Evolutionary conservation across 192 early-diverging fungal genomes (phyloP).

Genomic region (Thamnidium elegans): DNA sequence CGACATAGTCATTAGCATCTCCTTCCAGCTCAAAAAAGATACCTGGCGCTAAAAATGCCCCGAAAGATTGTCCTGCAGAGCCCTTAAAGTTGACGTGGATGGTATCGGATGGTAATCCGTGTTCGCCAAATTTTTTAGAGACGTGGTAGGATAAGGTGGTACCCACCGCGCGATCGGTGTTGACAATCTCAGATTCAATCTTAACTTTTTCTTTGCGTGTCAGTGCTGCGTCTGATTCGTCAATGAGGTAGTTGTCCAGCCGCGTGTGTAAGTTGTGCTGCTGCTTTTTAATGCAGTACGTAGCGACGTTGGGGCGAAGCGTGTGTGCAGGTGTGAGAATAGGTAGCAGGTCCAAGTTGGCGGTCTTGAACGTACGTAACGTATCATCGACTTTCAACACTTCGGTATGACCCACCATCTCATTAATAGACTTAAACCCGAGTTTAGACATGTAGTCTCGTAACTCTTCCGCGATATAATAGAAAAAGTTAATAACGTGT

Average conservation of each 20-base stretch:
- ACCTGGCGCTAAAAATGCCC: conserved; percentile 90
- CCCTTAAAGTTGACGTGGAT: conserved; percentile 85
- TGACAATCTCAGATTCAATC: conserved; percentile 69
- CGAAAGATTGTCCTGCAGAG: conserved; percentile 95
- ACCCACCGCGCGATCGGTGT: conserved; percentile 95
- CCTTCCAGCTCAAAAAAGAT: conserved; percentile 91
- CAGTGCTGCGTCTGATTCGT: conserved; percentile 74
- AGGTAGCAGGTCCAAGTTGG: conserved; percentile 78
- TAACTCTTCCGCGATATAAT: conserved; percentile 93
- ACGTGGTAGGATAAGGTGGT: conserved; percentile 90
- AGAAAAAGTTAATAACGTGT: conserved; percentile 98
- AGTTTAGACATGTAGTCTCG: conserved; percentile 92
- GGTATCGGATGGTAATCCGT: conserved; percentile 82
- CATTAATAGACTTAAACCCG: conserved; percentile 88
- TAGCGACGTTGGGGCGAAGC: conserved; percentile 86
- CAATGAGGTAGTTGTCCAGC: conserved; percentile 85
- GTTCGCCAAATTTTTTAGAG: conserved; percentile 72
- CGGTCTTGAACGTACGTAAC: conserved; percentile 79
- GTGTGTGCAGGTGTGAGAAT: conserved; percentile 86
- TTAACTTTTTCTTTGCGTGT: conserved; percentile 52
- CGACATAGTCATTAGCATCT: conserved; percentile 98
- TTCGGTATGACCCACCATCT: conserved; percentile 96
- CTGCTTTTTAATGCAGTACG: conserved; percentile 78
- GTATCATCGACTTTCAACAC: conserved; percentile 74
- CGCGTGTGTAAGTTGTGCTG: conserved; percentile 85